phyloP scores from a whole-genome alignment of 441 rosid genomes.

The Bocquillonia castaneifolia region DNA sequence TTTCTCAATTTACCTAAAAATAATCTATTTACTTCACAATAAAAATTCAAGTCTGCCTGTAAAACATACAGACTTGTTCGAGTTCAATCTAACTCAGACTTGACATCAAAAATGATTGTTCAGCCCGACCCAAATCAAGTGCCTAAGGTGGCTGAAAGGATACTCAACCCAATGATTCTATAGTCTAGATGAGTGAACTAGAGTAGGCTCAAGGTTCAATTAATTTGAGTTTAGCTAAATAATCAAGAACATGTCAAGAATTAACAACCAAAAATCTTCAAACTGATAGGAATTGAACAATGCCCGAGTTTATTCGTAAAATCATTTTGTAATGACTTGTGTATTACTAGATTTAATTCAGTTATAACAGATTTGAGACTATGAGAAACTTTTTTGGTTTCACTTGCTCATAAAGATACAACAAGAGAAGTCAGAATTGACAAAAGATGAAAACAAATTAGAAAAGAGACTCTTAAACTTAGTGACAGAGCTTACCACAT shows the following conservation, averaged over 20 bases:
- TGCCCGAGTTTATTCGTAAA: not conserved
- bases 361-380: too few relatives aligned
- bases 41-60: too few relatives aligned
- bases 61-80: too few relatives aligned
- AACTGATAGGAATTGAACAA: not conserved
- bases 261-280: not conserved
- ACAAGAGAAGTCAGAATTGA: not conserved
- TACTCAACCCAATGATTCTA: too few relatives aligned
- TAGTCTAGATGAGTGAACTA: not conserved
- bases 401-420: not conserved
- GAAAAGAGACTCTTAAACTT: not conserved
- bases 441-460: constrained; percentile 4
- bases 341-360: not conserved
- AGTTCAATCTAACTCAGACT: too few relatives aligned
- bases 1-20: too few relatives aligned
- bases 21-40: too few relatives aligned
- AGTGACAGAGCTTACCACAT: constrained; percentile 41
- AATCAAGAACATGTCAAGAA: not conserved
- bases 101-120: too few relatives aligned
- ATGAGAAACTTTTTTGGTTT: not conserved
- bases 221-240: not conserved
- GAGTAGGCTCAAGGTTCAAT: not conserved
- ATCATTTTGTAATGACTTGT: not conserved
- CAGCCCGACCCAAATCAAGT: too few relatives aligned
- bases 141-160: too few relatives aligned